Percentiles rank a stretch among this genome's conserved stretches.
These are phyloP conservation scores for Cyberlindnera saturnus DNA, from an alignment of 805 yeast species.

Conservation along the genomic window DNA sequence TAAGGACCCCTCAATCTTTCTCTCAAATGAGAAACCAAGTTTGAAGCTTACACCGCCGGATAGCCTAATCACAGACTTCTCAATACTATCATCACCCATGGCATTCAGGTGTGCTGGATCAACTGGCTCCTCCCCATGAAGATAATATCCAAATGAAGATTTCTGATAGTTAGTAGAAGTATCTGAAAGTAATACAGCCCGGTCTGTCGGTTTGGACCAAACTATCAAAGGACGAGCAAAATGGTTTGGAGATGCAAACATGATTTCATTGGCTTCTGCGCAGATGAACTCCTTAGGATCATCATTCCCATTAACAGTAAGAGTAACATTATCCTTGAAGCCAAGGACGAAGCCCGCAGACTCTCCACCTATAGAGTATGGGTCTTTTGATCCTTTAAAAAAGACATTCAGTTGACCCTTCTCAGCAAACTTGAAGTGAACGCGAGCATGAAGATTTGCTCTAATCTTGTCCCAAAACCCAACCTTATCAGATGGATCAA, in stretches of 20 bases:
- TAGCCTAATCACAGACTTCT: conserved; percentile 50
- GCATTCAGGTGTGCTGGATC: conserved; percentile 15
- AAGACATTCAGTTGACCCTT: conserved; percentile 50
- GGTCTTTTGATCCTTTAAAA: conserved; percentile 73
- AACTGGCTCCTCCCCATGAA: conserved; percentile 21
- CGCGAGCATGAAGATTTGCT: conserved; percentile 66
- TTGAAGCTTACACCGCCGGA: conserved; percentile 56
- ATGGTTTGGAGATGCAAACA: conserved; percentile 75
- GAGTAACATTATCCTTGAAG: conserved; percentile 56
- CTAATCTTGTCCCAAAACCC: conserved; percentile 94
- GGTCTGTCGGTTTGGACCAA: conserved; percentile 50
- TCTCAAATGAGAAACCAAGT: conserved; percentile 53
- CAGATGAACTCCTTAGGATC: conserved; percentile 64
- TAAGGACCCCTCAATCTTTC: conserved; percentile 27
- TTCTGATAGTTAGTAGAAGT: conserved; percentile 36
- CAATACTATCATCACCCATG: conserved; percentile 29
- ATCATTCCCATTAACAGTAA: conserved; percentile 59
- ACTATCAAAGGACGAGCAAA: conserved; percentile 44
- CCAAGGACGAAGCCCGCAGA: conserved; percentile 74
- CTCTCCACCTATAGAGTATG: conserved; percentile 61
- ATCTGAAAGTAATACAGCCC: conserved; percentile 41
- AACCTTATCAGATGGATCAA: conserved; percentile 76
- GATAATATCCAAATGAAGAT: conserved; percentile 44
- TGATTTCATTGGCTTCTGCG: conserved; percentile 54
- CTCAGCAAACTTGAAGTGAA: conserved; percentile 44